These are phyloP conservation scores for Aspergillus pseudotamarii DNA, from an alignment of 2,329 filamentous ascomycete genomes.

Conservation along the genomic window DNA sequence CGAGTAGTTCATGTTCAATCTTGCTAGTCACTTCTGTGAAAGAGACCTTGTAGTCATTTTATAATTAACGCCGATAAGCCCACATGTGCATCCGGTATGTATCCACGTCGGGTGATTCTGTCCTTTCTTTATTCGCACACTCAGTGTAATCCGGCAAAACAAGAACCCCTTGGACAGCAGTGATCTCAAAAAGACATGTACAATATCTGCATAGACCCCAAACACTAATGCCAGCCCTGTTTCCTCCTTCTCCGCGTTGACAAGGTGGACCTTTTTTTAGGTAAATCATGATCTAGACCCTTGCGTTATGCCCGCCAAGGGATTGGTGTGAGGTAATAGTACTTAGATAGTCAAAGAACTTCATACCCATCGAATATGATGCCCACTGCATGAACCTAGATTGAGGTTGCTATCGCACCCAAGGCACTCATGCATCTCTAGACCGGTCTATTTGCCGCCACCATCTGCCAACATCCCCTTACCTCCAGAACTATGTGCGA, in stretches of 20 bases:
- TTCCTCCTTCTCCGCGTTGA: not conserved
- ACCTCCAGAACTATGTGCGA: not conserved
- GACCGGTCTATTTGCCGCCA: not conserved
- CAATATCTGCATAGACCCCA: not conserved
- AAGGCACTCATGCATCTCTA: slow-evolving; percentile 1
- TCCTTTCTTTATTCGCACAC: not conserved
- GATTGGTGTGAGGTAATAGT: not conserved
- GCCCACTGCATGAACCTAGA: not conserved
- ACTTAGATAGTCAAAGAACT: not conserved
- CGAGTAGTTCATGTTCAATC: not conserved
- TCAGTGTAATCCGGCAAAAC: not conserved
- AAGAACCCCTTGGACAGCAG: not conserved
- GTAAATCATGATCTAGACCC: not conserved
- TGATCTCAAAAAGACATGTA: not conserved
- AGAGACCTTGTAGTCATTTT: not conserved
- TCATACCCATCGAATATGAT: not conserved
- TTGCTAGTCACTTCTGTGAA: not conserved
- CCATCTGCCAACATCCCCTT: not conserved
- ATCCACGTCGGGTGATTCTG: not conserved
- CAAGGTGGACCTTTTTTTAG: not conserved
- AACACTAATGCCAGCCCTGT: not conserved
- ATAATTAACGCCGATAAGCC: not conserved
- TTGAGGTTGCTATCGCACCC: not conserved
- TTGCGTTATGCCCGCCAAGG: not conserved
- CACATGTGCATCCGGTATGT: not conserved